Conservation (phyloP, 2,329 filamentous ascomycete genomes). For the Aureobasidium pullulans region DNA sequence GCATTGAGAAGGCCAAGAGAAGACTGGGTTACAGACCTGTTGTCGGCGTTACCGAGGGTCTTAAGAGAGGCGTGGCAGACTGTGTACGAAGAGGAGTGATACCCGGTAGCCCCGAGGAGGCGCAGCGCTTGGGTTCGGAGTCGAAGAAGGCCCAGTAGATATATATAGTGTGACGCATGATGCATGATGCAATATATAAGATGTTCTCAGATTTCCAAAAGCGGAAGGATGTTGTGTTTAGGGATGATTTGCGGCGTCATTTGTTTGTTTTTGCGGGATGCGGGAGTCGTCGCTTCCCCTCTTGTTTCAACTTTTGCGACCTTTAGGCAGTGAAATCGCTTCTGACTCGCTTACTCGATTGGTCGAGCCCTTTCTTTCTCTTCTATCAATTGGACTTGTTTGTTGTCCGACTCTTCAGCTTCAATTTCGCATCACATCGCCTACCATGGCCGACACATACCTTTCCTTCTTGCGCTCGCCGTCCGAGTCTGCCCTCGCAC, state of each 20-base stretch:
- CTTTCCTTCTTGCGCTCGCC: slow-evolving; percentile 39
- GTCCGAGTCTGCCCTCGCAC: slow-evolving; percentile 35
- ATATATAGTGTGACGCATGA: neutral
- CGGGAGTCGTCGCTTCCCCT: neutral
- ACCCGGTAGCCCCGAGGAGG: slow-evolving; percentile 26
- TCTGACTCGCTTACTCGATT: slow-evolving; percentile 1
- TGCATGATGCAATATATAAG: neutral
- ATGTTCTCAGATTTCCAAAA: neutral
- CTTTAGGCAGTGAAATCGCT: neutral
- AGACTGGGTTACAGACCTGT: slow-evolving; percentile 63
- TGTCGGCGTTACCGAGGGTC: slow-evolving; percentile 58
- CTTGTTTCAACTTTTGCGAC: slow-evolving; percentile 6
- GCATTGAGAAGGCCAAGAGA: slow-evolving; percentile 65
- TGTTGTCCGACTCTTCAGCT: neutral
- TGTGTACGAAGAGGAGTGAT: slow-evolving; percentile 30
- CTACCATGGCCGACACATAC: slow-evolving; percentile 36
- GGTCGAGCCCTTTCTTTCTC: neutral
- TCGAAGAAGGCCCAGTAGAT: slow-evolving; percentile 17
- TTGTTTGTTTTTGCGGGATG: neutral
- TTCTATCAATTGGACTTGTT: neutral
- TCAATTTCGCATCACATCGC: neutral
- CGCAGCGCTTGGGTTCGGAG: slow-evolving; percentile 17
- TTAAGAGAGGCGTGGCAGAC: slow-evolving; percentile 38
- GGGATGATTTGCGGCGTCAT: neutral
- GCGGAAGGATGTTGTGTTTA: neutral